phyloP scores from a whole-genome alignment of 352 stramenopile species.

The Sclerospora graminicola region DNA sequence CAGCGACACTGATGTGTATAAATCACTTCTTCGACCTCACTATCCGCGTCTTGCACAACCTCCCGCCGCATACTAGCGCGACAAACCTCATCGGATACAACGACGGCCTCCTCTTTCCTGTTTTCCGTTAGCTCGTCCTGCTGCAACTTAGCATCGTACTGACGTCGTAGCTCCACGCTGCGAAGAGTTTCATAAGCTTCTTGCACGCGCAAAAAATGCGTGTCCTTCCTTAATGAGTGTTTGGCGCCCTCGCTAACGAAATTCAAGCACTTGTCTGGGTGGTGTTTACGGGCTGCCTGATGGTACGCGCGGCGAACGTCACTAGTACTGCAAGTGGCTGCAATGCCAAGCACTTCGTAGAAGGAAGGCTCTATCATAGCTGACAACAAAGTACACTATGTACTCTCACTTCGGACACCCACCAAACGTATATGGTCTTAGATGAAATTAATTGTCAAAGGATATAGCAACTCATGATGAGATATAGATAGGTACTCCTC shows the following conservation, averaged over 20 bases:
- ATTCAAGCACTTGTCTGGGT: conserved; percentile 51
- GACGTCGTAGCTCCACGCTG: conserved; percentile 22
- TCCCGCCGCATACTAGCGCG: conserved; percentile 36
- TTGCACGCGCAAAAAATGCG: conserved; percentile 45
- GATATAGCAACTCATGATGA: no score
- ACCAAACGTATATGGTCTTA: no score
- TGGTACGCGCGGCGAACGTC: conserved; percentile 69
- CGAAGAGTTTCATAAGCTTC: conserved; percentile 62
- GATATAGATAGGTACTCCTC: no score
- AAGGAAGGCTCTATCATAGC: conserved; percentile 19
- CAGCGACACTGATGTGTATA: conserved; percentile 61
- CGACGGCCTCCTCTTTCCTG: conserved; percentile 34
- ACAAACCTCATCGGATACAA: conserved; percentile 56
- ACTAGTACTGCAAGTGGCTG: conserved; percentile 30
- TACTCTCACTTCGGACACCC: no score
- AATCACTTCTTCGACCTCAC: conserved; percentile 32
- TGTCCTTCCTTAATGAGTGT: not conserved
- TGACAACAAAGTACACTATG: no score
- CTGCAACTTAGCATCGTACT: conserved; percentile 47
- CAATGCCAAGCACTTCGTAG: conserved; percentile 51
- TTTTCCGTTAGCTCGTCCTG: conserved; percentile 23
- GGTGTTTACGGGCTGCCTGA: conserved; percentile 35
- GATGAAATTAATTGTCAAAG: no score
- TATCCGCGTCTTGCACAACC: conserved; percentile 14
- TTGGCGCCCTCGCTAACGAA: not conserved